phyloP scores from a whole-genome alignment of 768 basidiomycete genomes.

The Suillus fuscotomentosus region DNA sequence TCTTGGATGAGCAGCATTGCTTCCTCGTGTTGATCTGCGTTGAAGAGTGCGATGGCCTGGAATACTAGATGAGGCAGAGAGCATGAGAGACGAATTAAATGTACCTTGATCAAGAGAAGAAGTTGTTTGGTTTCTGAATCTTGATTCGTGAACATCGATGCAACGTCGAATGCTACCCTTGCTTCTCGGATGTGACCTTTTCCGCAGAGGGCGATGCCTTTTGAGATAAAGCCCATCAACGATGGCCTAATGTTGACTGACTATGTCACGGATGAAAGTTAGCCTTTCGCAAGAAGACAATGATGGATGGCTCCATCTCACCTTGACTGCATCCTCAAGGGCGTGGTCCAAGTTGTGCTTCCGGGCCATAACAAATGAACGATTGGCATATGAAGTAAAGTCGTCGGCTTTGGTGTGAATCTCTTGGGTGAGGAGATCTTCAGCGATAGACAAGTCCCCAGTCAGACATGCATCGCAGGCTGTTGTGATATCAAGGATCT shows the following conservation, averaged over 20 bases:
- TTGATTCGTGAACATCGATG: not conserved
- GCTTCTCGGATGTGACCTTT: not conserved
- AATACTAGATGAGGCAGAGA: not conserved
- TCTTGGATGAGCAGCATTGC: not conserved
- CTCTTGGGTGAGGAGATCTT: not conserved
- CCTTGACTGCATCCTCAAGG: not conserved
- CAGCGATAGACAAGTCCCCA: not conserved
- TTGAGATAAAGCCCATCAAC: not conserved
- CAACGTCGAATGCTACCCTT: not conserved
- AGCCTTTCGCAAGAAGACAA: not conserved
- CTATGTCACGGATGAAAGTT: not conserved
- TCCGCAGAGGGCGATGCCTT: not conserved
- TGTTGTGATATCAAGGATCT: not conserved
- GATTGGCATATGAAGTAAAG: not conserved
- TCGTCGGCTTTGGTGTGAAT: not conserved
- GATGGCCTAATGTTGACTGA: not conserved
- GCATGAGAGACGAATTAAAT: not conserved
- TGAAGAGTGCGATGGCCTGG: not conserved
- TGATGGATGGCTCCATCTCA: not conserved
- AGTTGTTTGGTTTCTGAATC: not conserved
- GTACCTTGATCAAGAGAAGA: not conserved
- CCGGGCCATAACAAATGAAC: not conserved
- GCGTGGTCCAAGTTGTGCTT: not conserved
- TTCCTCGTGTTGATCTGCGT: not conserved
- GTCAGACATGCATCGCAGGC: not conserved